Conservation (phyloP, 1,284 basidiomycete species). For the Sporisorium graminicola region DNA sequence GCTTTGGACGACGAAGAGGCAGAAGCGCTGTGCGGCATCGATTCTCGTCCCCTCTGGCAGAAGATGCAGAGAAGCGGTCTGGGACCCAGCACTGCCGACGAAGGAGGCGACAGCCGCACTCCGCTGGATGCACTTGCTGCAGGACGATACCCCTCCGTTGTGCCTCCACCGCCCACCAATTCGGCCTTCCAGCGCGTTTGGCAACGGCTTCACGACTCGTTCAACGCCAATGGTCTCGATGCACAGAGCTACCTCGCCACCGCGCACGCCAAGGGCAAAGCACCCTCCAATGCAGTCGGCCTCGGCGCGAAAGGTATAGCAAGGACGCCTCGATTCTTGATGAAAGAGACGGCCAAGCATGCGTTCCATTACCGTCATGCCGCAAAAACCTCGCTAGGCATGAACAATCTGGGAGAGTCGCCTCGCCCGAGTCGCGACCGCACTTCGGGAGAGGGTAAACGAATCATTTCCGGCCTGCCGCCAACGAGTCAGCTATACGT, state of each 20-base stretch:
- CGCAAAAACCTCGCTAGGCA: conserved; percentile 46
- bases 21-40: conserved; percentile 72
- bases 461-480: conserved; percentile 32
- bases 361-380: conserved; percentile 48
- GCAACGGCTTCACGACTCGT: conserved; percentile 61
- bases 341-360: conserved; percentile 45
- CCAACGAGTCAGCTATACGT: conserved; percentile 36
- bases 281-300: conserved; percentile 34
- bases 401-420: conserved; percentile 21
- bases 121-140: conserved; percentile 62
- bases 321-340: conserved; percentile 42
- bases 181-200: conserved; percentile 54
- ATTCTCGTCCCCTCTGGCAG: conserved; percentile 42
- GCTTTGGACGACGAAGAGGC: conserved; percentile 75
- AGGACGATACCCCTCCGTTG: conserved; percentile 58
- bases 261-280: conserved; percentile 44
- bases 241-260: conserved; percentile 55
- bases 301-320: conserved; percentile 53
- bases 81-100: conserved; percentile 35
- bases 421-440: conserved; percentile 30
- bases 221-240: conserved; percentile 65
- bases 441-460: conserved; percentile 12
- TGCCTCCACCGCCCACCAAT: conserved; percentile 44
- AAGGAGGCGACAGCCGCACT: conserved; percentile 28
- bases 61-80: conserved; percentile 42